A percentile compares a stretch with the other conserved stretches of the same genome.
These are phyloP conservation scores for Porodaedalea pini DNA, from an alignment of 1,284 basidiomycete genomes.

Conservation along the genomic window DNA sequence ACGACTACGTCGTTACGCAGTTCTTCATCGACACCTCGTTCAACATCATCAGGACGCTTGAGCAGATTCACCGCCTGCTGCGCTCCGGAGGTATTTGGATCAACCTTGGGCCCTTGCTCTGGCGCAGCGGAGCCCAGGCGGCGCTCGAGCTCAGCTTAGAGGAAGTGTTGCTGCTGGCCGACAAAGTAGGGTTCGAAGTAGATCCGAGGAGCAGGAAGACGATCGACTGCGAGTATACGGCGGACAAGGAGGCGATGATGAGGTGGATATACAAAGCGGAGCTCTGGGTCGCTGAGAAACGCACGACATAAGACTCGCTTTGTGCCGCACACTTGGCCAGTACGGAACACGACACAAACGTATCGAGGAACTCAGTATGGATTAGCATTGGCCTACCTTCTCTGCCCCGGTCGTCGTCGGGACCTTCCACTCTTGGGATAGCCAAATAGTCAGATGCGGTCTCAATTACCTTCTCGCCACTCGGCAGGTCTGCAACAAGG, in stretches of 20 bases:
- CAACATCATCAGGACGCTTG: conserved; percentile 51
- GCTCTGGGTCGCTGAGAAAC: conserved; percentile 58
- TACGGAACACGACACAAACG: no score
- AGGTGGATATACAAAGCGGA: conserved; percentile 61
- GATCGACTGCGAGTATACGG: conserved; percentile 61
- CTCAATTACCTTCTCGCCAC: no score
- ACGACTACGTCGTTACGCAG: conserved; percentile 58
- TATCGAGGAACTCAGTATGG: no score
- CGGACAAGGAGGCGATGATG: conserved; percentile 61
- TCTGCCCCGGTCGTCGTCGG: no score
- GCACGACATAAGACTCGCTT: background rate
- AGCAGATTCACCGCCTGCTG: conserved; percentile 50
- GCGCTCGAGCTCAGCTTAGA: conserved; percentile 60
- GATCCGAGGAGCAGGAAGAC: conserved; percentile 33
- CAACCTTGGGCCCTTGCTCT: conserved; percentile 64
- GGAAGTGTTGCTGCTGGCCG: conserved; percentile 48
- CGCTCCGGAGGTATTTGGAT: conserved; percentile 61
- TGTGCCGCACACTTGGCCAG: no score
- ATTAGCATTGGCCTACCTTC: no score
- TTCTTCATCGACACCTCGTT: conserved; percentile 71
- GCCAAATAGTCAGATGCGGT: no score
- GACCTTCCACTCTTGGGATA: no score
- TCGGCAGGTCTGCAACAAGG: no score
- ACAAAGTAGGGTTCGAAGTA: conserved; percentile 48
- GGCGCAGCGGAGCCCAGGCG: conserved; percentile 52